Base-by-base conservation (phyloP, 1,284 basidiomycete species). In the Cryptococcus neoformans region DNA sequence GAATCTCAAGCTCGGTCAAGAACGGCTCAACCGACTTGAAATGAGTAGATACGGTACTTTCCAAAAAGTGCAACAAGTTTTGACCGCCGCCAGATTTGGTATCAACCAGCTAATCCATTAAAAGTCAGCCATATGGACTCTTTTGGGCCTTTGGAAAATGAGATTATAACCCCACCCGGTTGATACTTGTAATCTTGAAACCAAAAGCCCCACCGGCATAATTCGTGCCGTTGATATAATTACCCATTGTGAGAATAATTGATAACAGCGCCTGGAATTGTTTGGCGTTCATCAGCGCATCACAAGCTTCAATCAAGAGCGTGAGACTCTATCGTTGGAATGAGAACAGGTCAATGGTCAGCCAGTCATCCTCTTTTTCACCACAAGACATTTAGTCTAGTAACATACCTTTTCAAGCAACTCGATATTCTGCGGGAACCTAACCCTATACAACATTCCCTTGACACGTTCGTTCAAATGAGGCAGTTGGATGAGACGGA, bases 221-320 rank as follows among this genome's bases (percentile, higher is more conserved):
- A 61, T 94, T 93, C 44, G 92, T 90, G 28, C 93, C 92, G 73
- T 99, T 99, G 86, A 99, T 92, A 75, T 92, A 99, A 76, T 99
- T 99, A 60, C 95, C 95, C 70, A 99, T 86, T 66, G 96, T 84
- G 10, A 99, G 84, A 63, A 99, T 95, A 48, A 97, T 51, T 16
- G 66, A 54, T 49, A 70, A 83, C 38, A 96, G 78, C 70, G 93
- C 89, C 66, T 91, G 92, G 81, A 97, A 95, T 49, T 84, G 80
- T 64, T 84, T 86, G 28, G 93, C 92, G 49, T 87, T 79, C 44
- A 90, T 81, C 28, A 96, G 79, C 21, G 87, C 83, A 53, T 86
- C 79, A 38, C 90, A 88, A 35, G 92, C 93, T 44, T 87, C 85
- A n/a, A 83, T 83, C 48, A 96, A 79, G 64, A 90, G 89, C 58